These are phyloP conservation scores for Diutina catenulata DNA, from an alignment of 1,139 yeast species.

Conservation along the genomic window DNA sequence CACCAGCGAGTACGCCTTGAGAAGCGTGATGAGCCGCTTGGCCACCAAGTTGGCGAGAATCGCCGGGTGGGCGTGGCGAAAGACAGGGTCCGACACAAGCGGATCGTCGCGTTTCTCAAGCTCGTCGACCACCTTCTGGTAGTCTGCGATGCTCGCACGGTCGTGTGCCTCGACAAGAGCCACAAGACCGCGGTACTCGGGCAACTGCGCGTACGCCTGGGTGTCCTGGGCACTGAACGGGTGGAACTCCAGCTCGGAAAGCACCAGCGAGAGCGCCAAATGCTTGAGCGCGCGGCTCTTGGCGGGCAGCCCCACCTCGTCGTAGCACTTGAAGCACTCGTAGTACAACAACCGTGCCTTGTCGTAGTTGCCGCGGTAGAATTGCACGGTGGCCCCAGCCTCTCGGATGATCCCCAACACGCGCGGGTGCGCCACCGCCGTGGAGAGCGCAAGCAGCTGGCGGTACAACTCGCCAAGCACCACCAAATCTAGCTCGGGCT, in stretches of 20 bases:
- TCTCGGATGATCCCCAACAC: constrained; percentile 63
- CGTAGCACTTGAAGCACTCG: constrained; percentile 65
- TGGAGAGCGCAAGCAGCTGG: constrained; percentile 34
- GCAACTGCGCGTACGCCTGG: constrained; percentile 28
- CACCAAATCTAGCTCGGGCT: neutral
- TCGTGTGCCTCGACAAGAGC: constrained; percentile 21
- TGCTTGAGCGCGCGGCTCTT: constrained; percentile 49
- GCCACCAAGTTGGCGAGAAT: constrained; percentile 22
- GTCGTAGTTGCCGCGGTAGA: constrained; percentile 49
- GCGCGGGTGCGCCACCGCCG: constrained; percentile 67
- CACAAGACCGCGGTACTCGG: constrained; percentile 22
- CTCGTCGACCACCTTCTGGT: constrained; percentile 10
- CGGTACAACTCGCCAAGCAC: constrained; percentile 35
- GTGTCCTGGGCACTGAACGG: constrained; percentile 58
- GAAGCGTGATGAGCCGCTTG: constrained; percentile 18
- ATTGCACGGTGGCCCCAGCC: constrained; percentile 62
- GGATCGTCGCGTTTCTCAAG: constrained; percentile 14
- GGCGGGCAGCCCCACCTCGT: constrained; percentile 60
- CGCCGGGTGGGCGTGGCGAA: constrained; percentile 15
- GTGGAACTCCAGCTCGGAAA: constrained; percentile 53
- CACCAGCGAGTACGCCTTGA: constrained; percentile 20
- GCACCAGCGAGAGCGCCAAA: constrained; percentile 49
- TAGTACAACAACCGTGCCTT: constrained; percentile 55
- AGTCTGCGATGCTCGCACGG: constrained; percentile 16
- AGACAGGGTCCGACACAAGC: constrained; percentile 21